phyloP scores from a whole-genome alignment of 2,329 filamentous ascomycete species.

The Leptographium procerum region DNA sequence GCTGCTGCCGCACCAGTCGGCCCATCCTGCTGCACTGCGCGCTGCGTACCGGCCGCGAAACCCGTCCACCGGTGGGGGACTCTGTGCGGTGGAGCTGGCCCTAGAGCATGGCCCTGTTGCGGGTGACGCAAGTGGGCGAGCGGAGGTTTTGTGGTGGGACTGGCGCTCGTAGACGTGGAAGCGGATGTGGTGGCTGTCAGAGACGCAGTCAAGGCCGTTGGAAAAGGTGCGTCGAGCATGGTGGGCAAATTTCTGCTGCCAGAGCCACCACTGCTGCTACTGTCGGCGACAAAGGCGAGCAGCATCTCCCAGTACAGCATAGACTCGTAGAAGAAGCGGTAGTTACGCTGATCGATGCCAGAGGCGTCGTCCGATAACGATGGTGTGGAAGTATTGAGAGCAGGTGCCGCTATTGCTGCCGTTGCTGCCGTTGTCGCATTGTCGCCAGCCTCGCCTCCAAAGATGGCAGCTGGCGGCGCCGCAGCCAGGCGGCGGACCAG shows the following conservation, averaged over 20 bases:
- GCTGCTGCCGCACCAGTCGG: slow-evolving; percentile 26
- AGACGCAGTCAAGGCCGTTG: background rate
- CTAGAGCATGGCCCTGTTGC: background rate
- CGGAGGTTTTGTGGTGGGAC: background rate
- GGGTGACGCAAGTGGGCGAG: background rate
- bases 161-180: too few relatives aligned
- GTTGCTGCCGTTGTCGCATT: background rate
- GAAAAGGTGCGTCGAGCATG: background rate
- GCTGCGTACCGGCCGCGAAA: slow-evolving; percentile 29
- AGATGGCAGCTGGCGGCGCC: slow-evolving; percentile 9
- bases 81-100: background rate
- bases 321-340: slow-evolving; percentile 39
- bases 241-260: background rate
- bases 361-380: too few relatives aligned
- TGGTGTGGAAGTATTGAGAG: too few relatives aligned
- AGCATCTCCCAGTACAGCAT: slow-evolving; percentile 49
- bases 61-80: slow-evolving; percentile 38
- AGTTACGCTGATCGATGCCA: slow-evolving; percentile 19
- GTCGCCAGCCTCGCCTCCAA: background rate
- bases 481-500: slow-evolving; percentile 26
- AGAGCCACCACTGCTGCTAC: slow-evolving; percentile 12
- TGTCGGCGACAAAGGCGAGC: slow-evolving; percentile 39
- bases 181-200: too few relatives aligned
- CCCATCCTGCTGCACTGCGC: slow-evolving; percentile 33
- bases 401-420: slow-evolving; percentile 5